Conservation (phyloP, 345 rosid species). For the Conringia planisiliqua region DNA sequence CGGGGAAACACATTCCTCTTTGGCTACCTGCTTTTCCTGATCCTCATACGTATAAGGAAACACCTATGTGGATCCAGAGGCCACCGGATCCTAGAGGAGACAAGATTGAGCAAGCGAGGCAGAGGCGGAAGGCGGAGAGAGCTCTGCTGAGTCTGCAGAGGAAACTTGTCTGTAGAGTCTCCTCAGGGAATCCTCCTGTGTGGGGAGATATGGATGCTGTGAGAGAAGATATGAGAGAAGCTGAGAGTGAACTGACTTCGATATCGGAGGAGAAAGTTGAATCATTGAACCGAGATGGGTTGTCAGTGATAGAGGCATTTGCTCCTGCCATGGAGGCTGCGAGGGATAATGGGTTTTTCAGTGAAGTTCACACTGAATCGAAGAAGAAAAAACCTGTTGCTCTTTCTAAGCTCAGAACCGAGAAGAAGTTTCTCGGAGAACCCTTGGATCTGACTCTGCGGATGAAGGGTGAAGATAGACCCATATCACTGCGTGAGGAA, state of each 20-base stretch:
- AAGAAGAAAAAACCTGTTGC: conserved; percentile 48
- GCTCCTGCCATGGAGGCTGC: conserved; percentile 77
- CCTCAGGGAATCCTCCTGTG: conserved; percentile 45
- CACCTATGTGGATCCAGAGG: conserved; percentile 90
- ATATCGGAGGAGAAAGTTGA: conserved; percentile 52
- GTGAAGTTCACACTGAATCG: conserved; percentile 41
- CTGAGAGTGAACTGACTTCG: conserved; percentile 42
- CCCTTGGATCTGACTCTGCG: conserved; percentile 56
- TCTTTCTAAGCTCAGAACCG: conserved; percentile 55
- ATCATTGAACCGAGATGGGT: conserved; percentile 26
- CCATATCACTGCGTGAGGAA: conserved; percentile 50
- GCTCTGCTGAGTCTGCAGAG: conserved; percentile 86
- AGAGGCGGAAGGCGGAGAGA: conserved; percentile 86
- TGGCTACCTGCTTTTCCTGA: conserved; percentile 99
- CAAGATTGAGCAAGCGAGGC: conserved; percentile 86
- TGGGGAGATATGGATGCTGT: conserved; percentile 32
- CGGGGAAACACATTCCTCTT: conserved; percentile 77
- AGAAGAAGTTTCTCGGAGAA: conserved; percentile 64
- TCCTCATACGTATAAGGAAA: conserved; percentile 75
- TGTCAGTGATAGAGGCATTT: conserved; percentile 71
- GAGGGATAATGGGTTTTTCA: conserved; percentile 40
- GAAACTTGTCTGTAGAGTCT: conserved; percentile 55
- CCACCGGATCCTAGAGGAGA: conserved; percentile 66
- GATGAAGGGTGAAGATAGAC: conserved; percentile 48
- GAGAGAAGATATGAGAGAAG: conserved; percentile 29